Percentiles rank a stretch among this genome's conserved stretches.
Evolutionary conservation across 495 filamentous ascomycete genomes (phyloP).

Genomic region (Aspergillus nanangensis): DNA sequence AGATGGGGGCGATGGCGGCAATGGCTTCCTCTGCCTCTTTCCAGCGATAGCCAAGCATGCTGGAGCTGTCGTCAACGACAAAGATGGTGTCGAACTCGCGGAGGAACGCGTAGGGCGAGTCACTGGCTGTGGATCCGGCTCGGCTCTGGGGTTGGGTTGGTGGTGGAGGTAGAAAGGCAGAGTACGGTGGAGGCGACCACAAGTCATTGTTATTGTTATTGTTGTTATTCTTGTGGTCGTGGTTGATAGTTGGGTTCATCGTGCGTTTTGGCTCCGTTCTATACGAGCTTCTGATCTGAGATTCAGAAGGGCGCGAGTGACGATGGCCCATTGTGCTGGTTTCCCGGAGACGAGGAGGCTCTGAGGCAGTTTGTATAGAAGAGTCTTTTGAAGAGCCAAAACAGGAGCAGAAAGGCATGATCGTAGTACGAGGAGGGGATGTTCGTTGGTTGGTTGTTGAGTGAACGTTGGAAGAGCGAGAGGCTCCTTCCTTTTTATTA

Average conservation of each 20-base stretch:
- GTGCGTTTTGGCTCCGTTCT: background rate
- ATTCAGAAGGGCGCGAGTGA: background rate
- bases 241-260: background rate
- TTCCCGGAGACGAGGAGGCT: too few species aligned
- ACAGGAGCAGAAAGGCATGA: too few species aligned
- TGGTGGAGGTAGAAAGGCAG: constrained; percentile 2
- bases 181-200: constrained; percentile 36
- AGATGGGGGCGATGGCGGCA: constrained; percentile 75
- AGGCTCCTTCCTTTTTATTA: too few species aligned
- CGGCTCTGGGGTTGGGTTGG: constrained; percentile 1
- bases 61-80: constrained; percentile 87
- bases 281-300: background rate
- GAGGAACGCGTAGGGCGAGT: constrained; percentile 72
- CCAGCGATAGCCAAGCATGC: constrained; percentile 81
- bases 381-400: too few species aligned
- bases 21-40: constrained; percentile 69
- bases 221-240: too few species aligned
- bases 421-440: too few species aligned
- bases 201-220: background rate
- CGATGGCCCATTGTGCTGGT: constrained; percentile 1
- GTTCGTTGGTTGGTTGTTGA: too few species aligned
- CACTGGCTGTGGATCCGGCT: constrained; percentile 8
- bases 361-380: too few species aligned
- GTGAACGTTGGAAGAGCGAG: too few species aligned
- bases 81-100: constrained; percentile 86